Evolutionary conservation across 805 yeast genomes (phyloP), one percentile per base, ranked within the genome.

Genomic region (Jamesozyma rosinii): DNA sequence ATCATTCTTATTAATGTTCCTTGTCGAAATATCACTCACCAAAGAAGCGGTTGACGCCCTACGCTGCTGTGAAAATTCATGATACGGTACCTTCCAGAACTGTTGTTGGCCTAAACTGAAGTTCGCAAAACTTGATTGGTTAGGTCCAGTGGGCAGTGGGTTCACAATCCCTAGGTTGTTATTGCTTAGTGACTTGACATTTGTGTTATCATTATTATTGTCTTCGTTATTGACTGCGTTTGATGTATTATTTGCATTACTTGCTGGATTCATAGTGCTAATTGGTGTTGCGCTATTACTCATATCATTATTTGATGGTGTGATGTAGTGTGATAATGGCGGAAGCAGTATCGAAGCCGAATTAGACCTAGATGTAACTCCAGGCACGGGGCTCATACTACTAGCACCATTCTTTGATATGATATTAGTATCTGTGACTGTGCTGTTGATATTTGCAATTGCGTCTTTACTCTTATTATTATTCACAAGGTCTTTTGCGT

Each of bases 61-160:
- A 32, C 61, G 46, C 38, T 59, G 61, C 32, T 54, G 49, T 20
- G 55, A 51, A 37, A 57, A 60, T 41, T 60, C 66, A 44, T 58
- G 64, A 37, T 57, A 60, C 5, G 66, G 66, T 8, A 61, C 66
- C 48, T 61, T 61, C 66, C 66, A 61, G 41, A 61, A 61, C 40
- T 55, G 65, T 46, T 60, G 66, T 29, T 53, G 58, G 14, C 50
- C 52, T 22, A 54, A 21, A 29, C 40, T 30, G 31, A 39, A 43
- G 26, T 43, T 43, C 8, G 40, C n/a, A 11, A 41, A 22, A 14
- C 18, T 14, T 11, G 38, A 18, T 22, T 29, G 26, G n/a, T 35
- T 30, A 20, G 18, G 18, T 31, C 34, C 34, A 14, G 13, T 31
- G 18, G 34, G 34, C 17, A 14, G n/a, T 31, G 34, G 9, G 18